Conservation (phyloP, 768 basidiomycete genomes). For the Mycena polygramma region DNA sequence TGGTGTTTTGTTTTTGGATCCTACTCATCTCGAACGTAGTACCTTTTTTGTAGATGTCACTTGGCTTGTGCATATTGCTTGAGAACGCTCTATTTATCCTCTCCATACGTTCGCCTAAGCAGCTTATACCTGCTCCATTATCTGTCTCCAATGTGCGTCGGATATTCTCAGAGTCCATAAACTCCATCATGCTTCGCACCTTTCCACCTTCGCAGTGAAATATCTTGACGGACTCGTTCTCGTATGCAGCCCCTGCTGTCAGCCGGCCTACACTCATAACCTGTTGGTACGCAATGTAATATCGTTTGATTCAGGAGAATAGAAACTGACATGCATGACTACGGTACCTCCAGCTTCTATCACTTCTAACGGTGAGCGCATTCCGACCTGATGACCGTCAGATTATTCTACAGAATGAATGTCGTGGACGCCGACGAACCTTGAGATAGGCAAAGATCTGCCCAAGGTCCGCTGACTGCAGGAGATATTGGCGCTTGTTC, state of each 20-base stretch:
- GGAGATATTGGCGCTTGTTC: constrained; percentile 14
- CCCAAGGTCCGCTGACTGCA: neutral
- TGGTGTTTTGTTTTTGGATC: too few relatives aligned
- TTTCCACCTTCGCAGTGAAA: constrained; percentile 7
- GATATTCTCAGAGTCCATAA: constrained; percentile 1
- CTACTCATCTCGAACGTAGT: too few relatives aligned
- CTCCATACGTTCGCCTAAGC: neutral
- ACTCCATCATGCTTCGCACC: constrained; percentile 15
- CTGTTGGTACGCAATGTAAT: too few relatives aligned
- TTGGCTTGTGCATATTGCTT: too few relatives aligned
- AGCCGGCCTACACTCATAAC: too few relatives aligned
- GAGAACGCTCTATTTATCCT: neutral
- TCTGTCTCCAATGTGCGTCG: constrained; percentile 1
- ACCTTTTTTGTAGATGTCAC: too few relatives aligned
- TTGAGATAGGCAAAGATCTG: neutral
- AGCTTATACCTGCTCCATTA: neutral
- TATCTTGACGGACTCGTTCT: neutral
- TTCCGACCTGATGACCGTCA: too few relatives aligned
- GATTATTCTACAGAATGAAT: too few relatives aligned
- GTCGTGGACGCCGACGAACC: neutral
- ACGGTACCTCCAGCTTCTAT: too few relatives aligned
- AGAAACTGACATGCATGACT: too few relatives aligned
- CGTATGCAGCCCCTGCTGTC: neutral
- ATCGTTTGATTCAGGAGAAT: too few relatives aligned
- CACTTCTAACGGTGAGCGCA: too few relatives aligned